Evolutionary conservation across 768 basidiomycete species (phyloP).

Genomic region (Mycena indigotica): DNA sequence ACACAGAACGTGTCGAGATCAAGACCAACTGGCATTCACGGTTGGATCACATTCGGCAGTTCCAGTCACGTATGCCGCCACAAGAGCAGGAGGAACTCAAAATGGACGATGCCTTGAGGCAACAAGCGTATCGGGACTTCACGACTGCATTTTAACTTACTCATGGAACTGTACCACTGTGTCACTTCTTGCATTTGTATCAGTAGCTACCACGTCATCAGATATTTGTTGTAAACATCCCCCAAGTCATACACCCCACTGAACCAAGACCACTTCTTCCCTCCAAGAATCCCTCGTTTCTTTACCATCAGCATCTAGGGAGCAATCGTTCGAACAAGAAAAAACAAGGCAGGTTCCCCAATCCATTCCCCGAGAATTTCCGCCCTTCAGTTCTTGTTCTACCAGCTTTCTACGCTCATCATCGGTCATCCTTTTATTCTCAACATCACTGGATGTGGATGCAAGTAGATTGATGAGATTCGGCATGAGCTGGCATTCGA

Average conservation of each 20-base stretch:
- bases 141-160: conserved; percentile 48
- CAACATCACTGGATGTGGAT: not conserved
- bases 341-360: conserved; percentile 94
- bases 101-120: conserved; percentile 49
- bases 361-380: conserved; percentile 73
- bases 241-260: conserved; percentile 79
- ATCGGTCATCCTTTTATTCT: conserved; percentile 46
- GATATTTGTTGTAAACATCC: conserved; percentile 14
- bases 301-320: conserved; percentile 43
- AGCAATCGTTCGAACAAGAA: conserved; percentile 83
- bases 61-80: conserved; percentile 46
- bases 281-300: conserved; percentile 59
- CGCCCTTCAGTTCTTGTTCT: conserved; percentile 52
- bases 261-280: conserved; percentile 75
- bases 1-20: conserved; percentile 73
- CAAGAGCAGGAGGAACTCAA: conserved; percentile 24
- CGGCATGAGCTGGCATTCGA: conserved; percentile 95
- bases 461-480: conserved; percentile 82
- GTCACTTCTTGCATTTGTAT: conserved; percentile 26
- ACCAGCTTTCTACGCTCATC: conserved; percentile 70
- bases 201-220: conserved; percentile 7
- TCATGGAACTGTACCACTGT: conserved; percentile 3
- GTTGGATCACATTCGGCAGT: conserved; percentile 76
- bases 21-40: conserved; percentile 89
- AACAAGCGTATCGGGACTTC: conserved; percentile 60